A percentile compares a stretch with the other conserved stretches of the same genome.
These are phyloP conservation scores for Naegleria lovaniensis DNA, from an alignment of 208 protist genomes.

Conservation along the genomic window DNA sequence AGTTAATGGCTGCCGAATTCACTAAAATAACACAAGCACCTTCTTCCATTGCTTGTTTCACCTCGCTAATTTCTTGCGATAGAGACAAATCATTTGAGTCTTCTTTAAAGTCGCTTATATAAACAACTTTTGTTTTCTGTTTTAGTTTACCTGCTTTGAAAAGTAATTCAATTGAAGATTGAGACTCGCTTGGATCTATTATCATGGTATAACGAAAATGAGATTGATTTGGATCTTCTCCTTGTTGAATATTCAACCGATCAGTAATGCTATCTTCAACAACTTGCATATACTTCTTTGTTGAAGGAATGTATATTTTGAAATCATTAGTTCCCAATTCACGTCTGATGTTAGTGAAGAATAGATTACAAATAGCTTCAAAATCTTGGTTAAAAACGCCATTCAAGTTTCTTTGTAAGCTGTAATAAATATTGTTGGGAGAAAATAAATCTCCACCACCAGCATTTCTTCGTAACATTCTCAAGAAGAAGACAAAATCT, in stretches of 20 bases:
- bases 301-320: background rate
- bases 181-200: constrained; percentile 46
- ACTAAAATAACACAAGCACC: constrained; percentile 45
- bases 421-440: constrained; percentile 17
- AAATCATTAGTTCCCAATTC: background rate
- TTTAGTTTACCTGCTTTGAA: constrained; percentile 21
- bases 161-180: constrained; percentile 34
- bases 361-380: background rate
- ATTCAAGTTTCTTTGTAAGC: constrained; percentile 41
- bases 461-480: constrained; percentile 30
- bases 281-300: background rate
- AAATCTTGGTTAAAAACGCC: constrained; percentile 33
- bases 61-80: constrained; percentile 28
- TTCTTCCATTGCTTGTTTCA: constrained; percentile 42
- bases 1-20: constrained; percentile 36
- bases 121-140: constrained; percentile 22
- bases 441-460: background rate
- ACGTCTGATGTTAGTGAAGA: constrained; percentile 19
- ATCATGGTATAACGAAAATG: constrained; percentile 48
- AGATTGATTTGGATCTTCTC: constrained; percentile 38
- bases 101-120: constrained; percentile 43
- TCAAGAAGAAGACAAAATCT: constrained; percentile 53
- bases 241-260: background rate
- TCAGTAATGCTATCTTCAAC: constrained; percentile 35
- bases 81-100: constrained; percentile 31